Conservation (phyloP, 2,329 filamentous ascomycete genomes). For the Pestalotiopsis sp. region DNA sequence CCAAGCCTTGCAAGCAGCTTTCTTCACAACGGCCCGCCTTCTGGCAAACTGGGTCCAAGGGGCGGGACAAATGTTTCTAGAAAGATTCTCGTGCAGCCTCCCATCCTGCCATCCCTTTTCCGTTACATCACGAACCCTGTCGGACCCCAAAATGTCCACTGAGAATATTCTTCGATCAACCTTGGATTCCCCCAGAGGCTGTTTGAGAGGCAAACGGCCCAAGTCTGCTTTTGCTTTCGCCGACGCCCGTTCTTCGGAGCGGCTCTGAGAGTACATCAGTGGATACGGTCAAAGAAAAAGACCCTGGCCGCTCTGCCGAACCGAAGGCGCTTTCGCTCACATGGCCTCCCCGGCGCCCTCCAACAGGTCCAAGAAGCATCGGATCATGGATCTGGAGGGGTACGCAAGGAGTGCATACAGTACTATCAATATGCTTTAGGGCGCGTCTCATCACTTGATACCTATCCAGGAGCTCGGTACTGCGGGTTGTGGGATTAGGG, state of each 20-base stretch:
- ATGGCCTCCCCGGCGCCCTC: too few relatives aligned
- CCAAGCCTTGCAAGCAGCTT: neutral
- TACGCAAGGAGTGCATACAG: neutral
- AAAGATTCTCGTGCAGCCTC: slow-evolving; percentile 10
- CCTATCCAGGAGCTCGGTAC: neutral
- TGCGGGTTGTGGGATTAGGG: neutral
- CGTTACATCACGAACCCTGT: slow-evolving; percentile 3
- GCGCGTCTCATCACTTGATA: neutral
- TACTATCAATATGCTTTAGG: neutral
- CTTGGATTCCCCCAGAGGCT: neutral
- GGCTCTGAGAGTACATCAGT: neutral
- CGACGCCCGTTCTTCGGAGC: neutral
- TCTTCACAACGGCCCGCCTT: slow-evolving; percentile 3
- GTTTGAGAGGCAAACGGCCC: neutral
- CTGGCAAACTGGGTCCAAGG: neutral
- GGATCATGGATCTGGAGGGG: neutral
- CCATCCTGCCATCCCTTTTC: neutral
- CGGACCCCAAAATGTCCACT: neutral
- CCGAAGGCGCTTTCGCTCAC: neutral
- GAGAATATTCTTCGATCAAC: neutral
- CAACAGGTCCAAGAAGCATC: neutral
- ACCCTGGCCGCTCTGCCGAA: too few relatives aligned
- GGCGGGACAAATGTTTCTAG: slow-evolving; percentile 8
- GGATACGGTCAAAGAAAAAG: neutral
- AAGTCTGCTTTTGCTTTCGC: neutral